Percentiles rank a stretch among this genome's conserved stretches.
These are phyloP conservation scores for Xenoacremonium recifei DNA, from an alignment of 2,329 filamentous ascomycete species.

Conservation along the genomic window DNA sequence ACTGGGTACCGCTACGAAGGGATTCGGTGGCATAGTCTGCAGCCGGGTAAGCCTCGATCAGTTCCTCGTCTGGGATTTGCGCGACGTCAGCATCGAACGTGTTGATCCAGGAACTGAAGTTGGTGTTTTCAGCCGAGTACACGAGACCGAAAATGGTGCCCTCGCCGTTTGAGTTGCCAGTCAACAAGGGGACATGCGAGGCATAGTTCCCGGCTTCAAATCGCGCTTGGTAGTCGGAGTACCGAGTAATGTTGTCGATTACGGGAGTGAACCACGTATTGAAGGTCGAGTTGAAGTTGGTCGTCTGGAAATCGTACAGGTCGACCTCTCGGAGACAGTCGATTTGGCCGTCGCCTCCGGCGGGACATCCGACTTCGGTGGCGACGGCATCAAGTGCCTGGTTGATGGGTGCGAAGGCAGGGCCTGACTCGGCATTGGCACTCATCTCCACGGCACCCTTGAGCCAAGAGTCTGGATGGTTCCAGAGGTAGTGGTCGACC, in stretches of 20 bases:
- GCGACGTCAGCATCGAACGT: slow-evolving; percentile 22
- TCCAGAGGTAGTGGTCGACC: slow-evolving; percentile 42
- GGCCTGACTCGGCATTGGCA: slow-evolving; percentile 40
- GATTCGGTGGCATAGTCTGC: slow-evolving; percentile 36
- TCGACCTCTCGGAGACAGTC: slow-evolving; percentile 36
- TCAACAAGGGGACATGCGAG: slow-evolving; percentile 34
- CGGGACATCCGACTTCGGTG: slow-evolving; percentile 33
- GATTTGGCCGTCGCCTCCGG: slow-evolving; percentile 29
- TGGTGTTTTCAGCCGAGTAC: slow-evolving; percentile 28
- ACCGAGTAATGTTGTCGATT: slow-evolving; percentile 33
- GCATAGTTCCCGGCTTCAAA: slow-evolving; percentile 24
- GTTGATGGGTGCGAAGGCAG: slow-evolving; percentile 35
- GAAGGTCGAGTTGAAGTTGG: slow-evolving; percentile 30
- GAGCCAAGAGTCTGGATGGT: slow-evolving; percentile 36
- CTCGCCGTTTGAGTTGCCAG: slow-evolving; percentile 35
- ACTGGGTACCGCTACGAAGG: slow-evolving; percentile 40
- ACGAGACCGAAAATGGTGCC: slow-evolving; percentile 36
- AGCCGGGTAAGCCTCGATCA: slow-evolving; percentile 16
- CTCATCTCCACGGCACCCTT: slow-evolving; percentile 40
- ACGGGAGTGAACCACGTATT: slow-evolving; percentile 42
- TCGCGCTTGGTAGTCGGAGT: slow-evolving; percentile 28
- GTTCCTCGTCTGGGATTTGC: slow-evolving; percentile 14
- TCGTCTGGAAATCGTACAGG: slow-evolving; percentile 18
- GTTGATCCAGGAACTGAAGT: slow-evolving; percentile 27
- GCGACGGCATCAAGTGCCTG: slow-evolving; percentile 37